Conservation (phyloP, 306 rosid species). For the Cercis canadensis region DNA sequence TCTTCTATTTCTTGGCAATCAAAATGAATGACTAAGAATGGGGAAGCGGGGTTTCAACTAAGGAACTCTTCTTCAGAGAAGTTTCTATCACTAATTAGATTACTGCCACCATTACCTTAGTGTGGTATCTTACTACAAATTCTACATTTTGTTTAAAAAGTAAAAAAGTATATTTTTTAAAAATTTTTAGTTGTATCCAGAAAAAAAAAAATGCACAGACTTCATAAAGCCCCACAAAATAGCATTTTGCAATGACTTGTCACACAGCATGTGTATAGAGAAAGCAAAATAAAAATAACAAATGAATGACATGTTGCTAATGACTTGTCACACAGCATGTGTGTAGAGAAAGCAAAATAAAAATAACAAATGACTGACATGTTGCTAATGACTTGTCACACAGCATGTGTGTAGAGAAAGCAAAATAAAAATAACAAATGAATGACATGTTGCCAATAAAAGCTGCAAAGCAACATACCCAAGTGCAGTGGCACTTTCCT, state of each 20-base stretch:
- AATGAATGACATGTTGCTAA: not conserved
- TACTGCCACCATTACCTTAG: conserved; percentile 5
- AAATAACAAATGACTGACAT: not conserved
- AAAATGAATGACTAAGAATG: not conserved
- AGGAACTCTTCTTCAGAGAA: conserved; percentile 15
- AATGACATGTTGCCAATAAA: not conserved
- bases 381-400: not conserved
- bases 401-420: conserved; percentile 21
- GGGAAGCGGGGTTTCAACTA: no score
- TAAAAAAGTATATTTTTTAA: not conserved
- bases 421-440: conserved; percentile 16
- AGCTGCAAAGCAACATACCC: conserved; percentile 65
- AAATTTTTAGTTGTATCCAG: not conserved
- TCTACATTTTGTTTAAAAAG: not conserved
- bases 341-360: conserved; percentile 23
- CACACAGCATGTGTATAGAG: conserved; percentile 8
- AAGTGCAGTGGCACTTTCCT: conserved; percentile 65
- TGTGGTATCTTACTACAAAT: conserved; percentile 10
- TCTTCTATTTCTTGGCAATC: not conserved
- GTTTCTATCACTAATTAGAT: conserved; percentile 20
- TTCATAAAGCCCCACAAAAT: conserved; percentile 5
- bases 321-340: conserved; percentile 4
- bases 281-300: conserved; percentile 20
- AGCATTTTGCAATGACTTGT: conserved; percentile 21
- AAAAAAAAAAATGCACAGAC: conserved; percentile 21